Evolutionary conservation across 805 yeast genomes (phyloP).

Genomic region (Priceomyces medius): DNA sequence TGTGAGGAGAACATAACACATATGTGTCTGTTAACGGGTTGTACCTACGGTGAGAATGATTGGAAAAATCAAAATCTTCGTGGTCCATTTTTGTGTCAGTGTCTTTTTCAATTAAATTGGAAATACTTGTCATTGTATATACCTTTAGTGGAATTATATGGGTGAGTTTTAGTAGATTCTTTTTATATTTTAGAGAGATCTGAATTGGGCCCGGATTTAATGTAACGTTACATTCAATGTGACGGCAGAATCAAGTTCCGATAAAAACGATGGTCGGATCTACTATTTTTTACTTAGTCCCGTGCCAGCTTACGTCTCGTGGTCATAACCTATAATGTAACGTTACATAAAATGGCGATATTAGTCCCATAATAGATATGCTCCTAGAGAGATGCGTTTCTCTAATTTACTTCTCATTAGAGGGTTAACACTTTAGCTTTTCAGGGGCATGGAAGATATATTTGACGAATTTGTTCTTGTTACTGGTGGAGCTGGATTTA

Average conservation of each 20-base stretch:
- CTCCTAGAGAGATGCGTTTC: no score
- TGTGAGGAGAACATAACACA: slow-evolving; percentile 73
- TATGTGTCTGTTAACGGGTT: slow-evolving; percentile 69
- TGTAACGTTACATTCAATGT: slow-evolving; percentile 10
- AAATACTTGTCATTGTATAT: not conserved
- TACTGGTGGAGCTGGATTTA: slow-evolving; percentile 60
- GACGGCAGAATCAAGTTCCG: not conserved
- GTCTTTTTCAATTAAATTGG: not conserved
- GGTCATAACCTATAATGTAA: no score
- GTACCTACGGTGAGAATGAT: slow-evolving; percentile 65
- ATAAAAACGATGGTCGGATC: no score
- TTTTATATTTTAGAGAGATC: not conserved
- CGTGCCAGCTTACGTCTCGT: no score
- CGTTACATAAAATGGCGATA: not conserved
- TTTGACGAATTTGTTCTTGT: slow-evolving; percentile 32
- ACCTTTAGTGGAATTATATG: no score
- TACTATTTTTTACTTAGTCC: no score
- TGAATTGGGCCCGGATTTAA: not conserved
- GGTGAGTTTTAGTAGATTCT: not conserved
- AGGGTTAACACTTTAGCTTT: no score
- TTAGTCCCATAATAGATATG: no score
- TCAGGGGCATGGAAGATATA: no score
- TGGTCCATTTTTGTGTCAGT: slow-evolving; percentile 18
- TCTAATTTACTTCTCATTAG: no score
- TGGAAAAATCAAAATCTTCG: slow-evolving; percentile 45